A percentile compares a stretch with the other conserved stretches of the same genome.
These are phyloP conservation scores for Candida sanyaensis DNA, from an alignment of 1,139 yeast species.

Conservation along the genomic window DNA sequence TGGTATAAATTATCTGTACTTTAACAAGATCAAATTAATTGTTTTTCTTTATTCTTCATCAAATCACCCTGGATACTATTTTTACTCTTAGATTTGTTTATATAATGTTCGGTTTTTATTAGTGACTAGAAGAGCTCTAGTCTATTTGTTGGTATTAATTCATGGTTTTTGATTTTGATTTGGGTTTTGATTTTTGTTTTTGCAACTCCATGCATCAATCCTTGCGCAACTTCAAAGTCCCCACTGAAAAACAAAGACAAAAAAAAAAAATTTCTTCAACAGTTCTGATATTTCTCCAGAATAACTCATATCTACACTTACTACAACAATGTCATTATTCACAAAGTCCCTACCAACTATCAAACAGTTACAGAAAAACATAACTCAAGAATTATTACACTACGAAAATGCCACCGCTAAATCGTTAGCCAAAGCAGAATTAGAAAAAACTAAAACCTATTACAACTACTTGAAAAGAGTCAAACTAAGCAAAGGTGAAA, in stretches of 20 bases:
- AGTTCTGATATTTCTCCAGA: not conserved
- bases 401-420: constrained; percentile 45
- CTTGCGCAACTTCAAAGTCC: not conserved
- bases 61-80: no score
- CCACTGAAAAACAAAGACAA: no score
- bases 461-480: constrained; percentile 11
- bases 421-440: constrained; percentile 40
- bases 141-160: no score
- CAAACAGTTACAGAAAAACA: constrained; percentile 19
- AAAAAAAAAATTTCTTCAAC: not conserved
- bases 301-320: not conserved
- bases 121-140: no score
- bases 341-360: constrained; percentile 13
- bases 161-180: no score
- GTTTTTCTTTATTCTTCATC: no score
- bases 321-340: constrained; percentile 11
- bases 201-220: not conserved
- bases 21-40: no score
- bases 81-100: no score
- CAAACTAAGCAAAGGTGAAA: constrained; percentile 35
- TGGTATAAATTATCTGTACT: no score
- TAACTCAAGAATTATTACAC: constrained; percentile 47
- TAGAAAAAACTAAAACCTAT: constrained; percentile 9
- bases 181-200: not conserved
- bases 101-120: no score